Evolutionary conservation across 495 filamentous ascomycete species (phyloP).

Genomic region (Podospora bellae-mahoneyi): DNA sequence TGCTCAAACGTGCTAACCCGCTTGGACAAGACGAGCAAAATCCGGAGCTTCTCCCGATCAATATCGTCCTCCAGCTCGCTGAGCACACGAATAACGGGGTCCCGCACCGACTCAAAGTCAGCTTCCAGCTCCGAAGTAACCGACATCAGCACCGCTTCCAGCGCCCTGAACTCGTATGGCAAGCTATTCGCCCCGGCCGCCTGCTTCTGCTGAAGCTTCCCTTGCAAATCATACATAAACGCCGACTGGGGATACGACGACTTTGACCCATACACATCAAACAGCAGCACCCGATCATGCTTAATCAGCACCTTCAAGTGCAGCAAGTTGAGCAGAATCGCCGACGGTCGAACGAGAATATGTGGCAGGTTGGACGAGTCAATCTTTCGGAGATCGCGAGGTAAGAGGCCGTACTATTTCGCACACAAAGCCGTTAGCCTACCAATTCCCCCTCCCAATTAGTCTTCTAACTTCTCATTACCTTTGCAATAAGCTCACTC

Average conservation of each 20-base stretch:
- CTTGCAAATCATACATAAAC: constrained; percentile 88
- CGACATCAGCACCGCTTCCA: constrained; percentile 77
- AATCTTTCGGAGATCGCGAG: constrained; percentile 95
- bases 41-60: constrained; percentile 85
- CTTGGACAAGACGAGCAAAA: constrained; percentile 89
- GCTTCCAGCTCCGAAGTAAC: constrained; percentile 85
- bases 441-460: neutral
- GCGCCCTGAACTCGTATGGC: constrained; percentile 69
- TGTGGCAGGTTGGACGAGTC: constrained; percentile 97
- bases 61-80: constrained; percentile 94
- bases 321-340: constrained; percentile 90
- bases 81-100: constrained; percentile 85
- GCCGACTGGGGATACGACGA: constrained; percentile 92
- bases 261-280: constrained; percentile 92
- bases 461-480: constrained; percentile 40
- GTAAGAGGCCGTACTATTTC: constrained; percentile 84
- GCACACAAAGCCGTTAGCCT: neutral
- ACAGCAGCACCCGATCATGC: constrained; percentile 86
- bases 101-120: constrained; percentile 88
- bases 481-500: constrained; percentile 92
- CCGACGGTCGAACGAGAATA: constrained; percentile 89
- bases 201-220: constrained; percentile 57
- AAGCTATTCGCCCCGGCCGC: constrained; percentile 50
- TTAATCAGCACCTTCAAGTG: constrained; percentile 94
- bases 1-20: constrained; percentile 96